Evolutionary conservation across 139 green algal species (phyloP), one percentile per base, ranked within the genome.

Genomic region (Tetradesmus obliquus): DNA sequence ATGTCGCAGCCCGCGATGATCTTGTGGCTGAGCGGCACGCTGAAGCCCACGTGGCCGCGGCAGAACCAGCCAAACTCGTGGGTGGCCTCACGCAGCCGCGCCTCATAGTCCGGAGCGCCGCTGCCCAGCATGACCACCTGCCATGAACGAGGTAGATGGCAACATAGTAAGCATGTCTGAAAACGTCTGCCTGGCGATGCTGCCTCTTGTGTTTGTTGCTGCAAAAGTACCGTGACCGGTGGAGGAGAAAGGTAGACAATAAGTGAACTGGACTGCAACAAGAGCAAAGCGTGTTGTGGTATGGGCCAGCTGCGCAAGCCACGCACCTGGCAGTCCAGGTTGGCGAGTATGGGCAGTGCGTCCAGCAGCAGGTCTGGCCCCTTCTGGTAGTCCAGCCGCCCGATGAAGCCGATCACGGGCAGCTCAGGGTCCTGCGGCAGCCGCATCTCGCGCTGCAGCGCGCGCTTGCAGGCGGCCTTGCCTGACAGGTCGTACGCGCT

Each of bases 51-150:
- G 93, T 94, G 96, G 58, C 93, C 94, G 3, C 95, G 89, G 81
- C 96, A 96, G 76, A 90, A 94, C 91, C 91, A 94, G 8, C 94
- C 95, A 62, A 94, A 91, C 84, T 95, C 85, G 45, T 86, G 55
- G 90, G 96, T 93, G 0, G 92, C 91, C 58, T 89, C 84, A 1
- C 90, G 91, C 93, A 98, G 93, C 19, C 86, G 86, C 10, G 92
- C 89, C 94, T 99, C 97, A 72, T 97, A 96, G 87, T 97, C 92
- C 1, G 92, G 10, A 7, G 95, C 93, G 4, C 97, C 97, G 82
- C 91, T 96, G 72, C 97, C 97, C 45, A 99, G 95, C 93, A 99
- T 96, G 24, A 99, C 96, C 62, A 98, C 71, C 95, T 98, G 93
- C 60, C 10, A 22, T 17, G 62, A 72, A 13, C 17, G 10, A 72